Conservation (phyloP, 2,329 filamentous ascomycete genomes). For the Aspergillus neoniger region DNA sequence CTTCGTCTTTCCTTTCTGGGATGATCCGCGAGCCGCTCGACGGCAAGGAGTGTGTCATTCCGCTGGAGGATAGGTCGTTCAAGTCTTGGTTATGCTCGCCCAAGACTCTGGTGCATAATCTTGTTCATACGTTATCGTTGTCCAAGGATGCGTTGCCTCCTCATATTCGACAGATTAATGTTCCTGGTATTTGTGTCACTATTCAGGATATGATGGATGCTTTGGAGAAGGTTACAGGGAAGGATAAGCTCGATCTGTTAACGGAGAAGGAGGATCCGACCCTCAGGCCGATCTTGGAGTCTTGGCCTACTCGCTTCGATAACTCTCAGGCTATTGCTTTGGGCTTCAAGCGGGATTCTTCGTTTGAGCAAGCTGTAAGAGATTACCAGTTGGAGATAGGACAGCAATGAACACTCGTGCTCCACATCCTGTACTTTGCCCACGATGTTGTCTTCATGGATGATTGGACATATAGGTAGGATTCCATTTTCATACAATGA, state of each 20-base stretch:
- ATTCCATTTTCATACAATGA: background rate
- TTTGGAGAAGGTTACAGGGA: conserved; percentile 56
- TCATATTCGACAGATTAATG: conserved; percentile 57
- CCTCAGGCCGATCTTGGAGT: conserved; percentile 56
- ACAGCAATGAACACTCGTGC: background rate
- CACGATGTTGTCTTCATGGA: too few relatives aligned
- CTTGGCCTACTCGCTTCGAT: conserved; percentile 60
- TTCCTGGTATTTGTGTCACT: conserved; percentile 57
- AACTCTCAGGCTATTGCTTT: conserved; percentile 53
- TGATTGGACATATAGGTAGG: background rate
- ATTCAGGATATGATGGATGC: conserved; percentile 60
- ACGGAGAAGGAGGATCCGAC: conserved; percentile 54
- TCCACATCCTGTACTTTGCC: too few relatives aligned
- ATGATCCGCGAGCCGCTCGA: conserved; percentile 66
- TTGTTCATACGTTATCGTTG: conserved; percentile 53
- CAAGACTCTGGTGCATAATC: conserved; percentile 55
- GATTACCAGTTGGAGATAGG: conserved; percentile 52
- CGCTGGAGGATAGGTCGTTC: conserved; percentile 54
- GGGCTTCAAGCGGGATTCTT: conserved; percentile 55
- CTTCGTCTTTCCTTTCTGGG: conserved; percentile 63
- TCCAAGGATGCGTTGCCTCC: conserved; percentile 42
- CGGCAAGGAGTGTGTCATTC: conserved; percentile 56
- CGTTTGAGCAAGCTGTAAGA: conserved; percentile 57
- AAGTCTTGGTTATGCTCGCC: conserved; percentile 59
- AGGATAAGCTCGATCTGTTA: conserved; percentile 53